Evolutionary conservation across 2,329 filamentous ascomycete species (phyloP).

Genomic region (Fusarium sp.): DNA sequence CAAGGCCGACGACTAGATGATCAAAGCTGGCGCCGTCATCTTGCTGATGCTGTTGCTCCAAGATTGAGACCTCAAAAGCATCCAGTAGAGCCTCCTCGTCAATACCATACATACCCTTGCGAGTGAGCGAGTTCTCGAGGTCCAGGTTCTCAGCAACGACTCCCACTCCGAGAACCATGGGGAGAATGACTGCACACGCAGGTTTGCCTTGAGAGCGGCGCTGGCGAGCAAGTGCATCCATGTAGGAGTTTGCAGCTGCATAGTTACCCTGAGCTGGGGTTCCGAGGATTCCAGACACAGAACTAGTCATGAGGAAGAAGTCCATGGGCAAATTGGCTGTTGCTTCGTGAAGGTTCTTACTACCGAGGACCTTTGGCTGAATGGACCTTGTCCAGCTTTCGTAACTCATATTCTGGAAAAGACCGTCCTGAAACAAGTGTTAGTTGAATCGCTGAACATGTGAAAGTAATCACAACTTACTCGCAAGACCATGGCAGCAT

Average conservation of each 20-base stretch:
- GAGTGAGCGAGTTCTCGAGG: background rate
- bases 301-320: background rate
- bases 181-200: background rate
- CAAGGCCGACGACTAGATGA: background rate
- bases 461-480: background rate
- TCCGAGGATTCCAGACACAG: background rate
- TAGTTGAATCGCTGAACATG: background rate
- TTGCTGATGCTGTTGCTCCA: background rate
- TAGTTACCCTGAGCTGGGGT: background rate
- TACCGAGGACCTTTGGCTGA: background rate
- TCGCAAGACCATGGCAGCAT: background rate
- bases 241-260: background rate
- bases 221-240: background rate
- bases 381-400: background rate
- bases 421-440: background rate
- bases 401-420: background rate
- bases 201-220: background rate
- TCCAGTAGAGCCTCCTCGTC: background rate
- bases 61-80: background rate
- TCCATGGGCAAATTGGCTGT: background rate
- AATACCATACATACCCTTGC: background rate
- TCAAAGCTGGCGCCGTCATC: background rate
- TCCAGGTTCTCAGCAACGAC: background rate
- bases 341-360: background rate
- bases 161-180: background rate